Base-by-base conservation (phyloP, 768 basidiomycete species). In the Auricularia sp. region DNA sequence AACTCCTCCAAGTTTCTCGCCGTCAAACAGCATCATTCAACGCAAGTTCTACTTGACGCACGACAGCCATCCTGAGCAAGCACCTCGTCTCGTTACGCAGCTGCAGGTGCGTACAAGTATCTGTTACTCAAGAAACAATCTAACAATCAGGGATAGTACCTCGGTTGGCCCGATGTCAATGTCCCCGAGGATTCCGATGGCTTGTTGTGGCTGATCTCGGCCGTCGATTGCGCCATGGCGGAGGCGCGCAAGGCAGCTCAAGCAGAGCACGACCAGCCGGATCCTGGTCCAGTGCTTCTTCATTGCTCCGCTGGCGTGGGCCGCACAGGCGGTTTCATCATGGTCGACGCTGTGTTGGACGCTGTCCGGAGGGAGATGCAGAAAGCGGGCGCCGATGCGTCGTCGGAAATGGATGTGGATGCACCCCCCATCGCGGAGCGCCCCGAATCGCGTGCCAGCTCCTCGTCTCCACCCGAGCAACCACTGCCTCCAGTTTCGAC, bases 281-380 rank as follows among this genome's bases (percentile, higher is more conserved):
- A 64, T 7, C 61, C 61, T 11, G 69, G 68, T 23, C 90, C 91
- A 0, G 82, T 93, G 35, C 72, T 95, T 59, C 74, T 95, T 67
- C 93, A 95, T 72, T 95, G 95, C 72, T 94, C 92, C 36, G 96
- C 96, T 0, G 96, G 96, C 21, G 93, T 97, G 5, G 96, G 96
- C 0, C 83, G 96, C 51, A 98, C 96, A 0, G 96, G 96, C 23
- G 91, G 90, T 33, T 98, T 92, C 73, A 93, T 98, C 71, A 86
- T 91, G 7, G 84, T 96, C 1, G 91, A 93, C 72, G 87, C 91
- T 7, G 79, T 92, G n/a, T 77, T 95, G 63, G 90, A 92, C 71
- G 87, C 84, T 3, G 76, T 93, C 3, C 77, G 83, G 69, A 73
- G 80, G 61, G 89, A 93, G 74, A 69, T 87, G 70, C 42, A 42